Evolutionary conservation across 1,139 yeast genomes (phyloP).

Genomic region (Magnusiomyces tetraspermus): DNA sequence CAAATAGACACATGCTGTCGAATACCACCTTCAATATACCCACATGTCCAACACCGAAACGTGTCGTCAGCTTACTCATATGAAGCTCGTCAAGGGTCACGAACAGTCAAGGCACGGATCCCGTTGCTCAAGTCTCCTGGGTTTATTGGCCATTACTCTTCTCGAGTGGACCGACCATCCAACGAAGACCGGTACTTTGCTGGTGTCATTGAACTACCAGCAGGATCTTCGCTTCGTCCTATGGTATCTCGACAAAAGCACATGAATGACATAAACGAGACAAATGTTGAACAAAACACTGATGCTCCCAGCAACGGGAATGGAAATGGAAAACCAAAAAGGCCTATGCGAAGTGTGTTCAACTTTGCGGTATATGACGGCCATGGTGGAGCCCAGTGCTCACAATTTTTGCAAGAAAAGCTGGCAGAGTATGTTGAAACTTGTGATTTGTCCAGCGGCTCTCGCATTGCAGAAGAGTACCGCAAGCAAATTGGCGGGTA

Average conservation of each 20-base stretch:
- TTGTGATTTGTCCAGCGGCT: slow-evolving; percentile 31
- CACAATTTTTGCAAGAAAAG: slow-evolving; percentile 46
- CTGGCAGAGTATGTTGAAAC: slow-evolving; percentile 51
- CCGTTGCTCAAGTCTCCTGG: slow-evolving; percentile 61
- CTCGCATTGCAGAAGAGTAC: slow-evolving; percentile 43
- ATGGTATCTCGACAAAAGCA: slow-evolving; percentile 23
- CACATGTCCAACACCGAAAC: slow-evolving; percentile 5
- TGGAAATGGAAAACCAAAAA: slow-evolving; percentile 12
- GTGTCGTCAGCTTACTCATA: slow-evolving; percentile 12
- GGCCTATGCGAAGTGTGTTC: slow-evolving; percentile 37
- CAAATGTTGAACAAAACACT: not conserved
- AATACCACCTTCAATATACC: not conserved
- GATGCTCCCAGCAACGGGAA: slow-evolving; percentile 14
- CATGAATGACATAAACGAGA: not conserved
- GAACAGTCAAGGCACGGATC: slow-evolving; percentile 31
- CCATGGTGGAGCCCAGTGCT: slow-evolving; percentile 80
- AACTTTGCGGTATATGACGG: slow-evolving; percentile 81
- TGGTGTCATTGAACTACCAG: slow-evolving; percentile 42
- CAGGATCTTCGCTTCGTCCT: slow-evolving; percentile 32
- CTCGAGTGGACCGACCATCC: slow-evolving; percentile 63
- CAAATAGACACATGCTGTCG: not conserved
- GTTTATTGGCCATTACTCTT: slow-evolving; percentile 70
- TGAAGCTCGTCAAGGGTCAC: slow-evolving; percentile 4
- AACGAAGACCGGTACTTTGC: slow-evolving; percentile 78
- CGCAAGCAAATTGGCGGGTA: slow-evolving; percentile 64